Percentiles rank a stretch among this genome's conserved stretches.
Conservation (phyloP, 1,284 basidiomycete species). For the Malassezia vespertilionis region DNA sequence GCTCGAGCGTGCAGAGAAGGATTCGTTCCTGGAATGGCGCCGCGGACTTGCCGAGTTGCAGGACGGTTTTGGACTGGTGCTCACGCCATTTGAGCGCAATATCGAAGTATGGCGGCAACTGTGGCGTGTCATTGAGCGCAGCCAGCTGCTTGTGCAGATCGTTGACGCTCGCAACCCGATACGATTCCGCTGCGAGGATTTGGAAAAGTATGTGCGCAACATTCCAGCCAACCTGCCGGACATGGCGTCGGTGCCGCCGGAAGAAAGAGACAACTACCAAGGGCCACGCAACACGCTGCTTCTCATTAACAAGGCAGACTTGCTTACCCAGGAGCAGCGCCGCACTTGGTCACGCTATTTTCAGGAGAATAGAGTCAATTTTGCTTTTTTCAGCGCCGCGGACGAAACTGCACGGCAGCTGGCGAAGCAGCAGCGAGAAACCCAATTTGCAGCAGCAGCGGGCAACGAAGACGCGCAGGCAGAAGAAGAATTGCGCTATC, state of each 20-base stretch:
- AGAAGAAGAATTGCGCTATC: neutral
- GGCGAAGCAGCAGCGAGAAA: conserved; percentile 46
- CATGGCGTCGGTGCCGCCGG: conserved; percentile 49
- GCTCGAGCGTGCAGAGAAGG: conserved; percentile 42
- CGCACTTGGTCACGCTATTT: conserved; percentile 82
- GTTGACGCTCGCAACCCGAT: conserved; percentile 46
- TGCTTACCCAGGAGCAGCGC: conserved; percentile 79
- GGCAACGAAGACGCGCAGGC: conserved; percentile 35
- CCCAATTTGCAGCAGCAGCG: conserved; percentile 51
- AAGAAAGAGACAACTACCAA: conserved; percentile 59
- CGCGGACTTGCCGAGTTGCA: conserved; percentile 42
- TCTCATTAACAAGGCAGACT: conserved; percentile 91
- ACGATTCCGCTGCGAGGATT: conserved; percentile 45
- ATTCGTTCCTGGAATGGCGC: conserved; percentile 45
- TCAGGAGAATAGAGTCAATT: conserved; percentile 65
- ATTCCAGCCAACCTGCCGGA: conserved; percentile 75
- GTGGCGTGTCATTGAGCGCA: conserved; percentile 46
- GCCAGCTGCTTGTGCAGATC: conserved; percentile 45
- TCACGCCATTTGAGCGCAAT: conserved; percentile 48
- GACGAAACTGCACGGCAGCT: conserved; percentile 71
- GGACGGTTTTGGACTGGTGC: conserved; percentile 41
- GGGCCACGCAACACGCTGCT: conserved; percentile 63
- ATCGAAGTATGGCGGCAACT: conserved; percentile 47
- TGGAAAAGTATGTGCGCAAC: conserved; percentile 41
- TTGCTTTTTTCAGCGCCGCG: conserved; percentile 91